Conservation (phyloP, 2,329 filamentous ascomycete genomes). For the Trichoderma guizhouense region DNA sequence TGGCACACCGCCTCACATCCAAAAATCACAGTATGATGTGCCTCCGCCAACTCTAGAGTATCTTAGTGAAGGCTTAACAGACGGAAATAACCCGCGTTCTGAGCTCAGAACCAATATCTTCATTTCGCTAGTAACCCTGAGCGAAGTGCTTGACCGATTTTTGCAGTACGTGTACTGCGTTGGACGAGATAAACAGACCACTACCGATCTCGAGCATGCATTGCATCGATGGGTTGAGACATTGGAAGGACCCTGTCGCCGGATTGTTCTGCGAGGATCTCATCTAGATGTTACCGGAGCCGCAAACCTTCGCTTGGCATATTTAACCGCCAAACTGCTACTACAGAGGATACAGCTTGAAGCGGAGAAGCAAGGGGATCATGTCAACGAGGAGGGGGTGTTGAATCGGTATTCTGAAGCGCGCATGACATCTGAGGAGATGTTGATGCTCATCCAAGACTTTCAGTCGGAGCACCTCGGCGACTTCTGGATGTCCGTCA, state of each 20-base stretch:
- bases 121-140: constrained; percentile 43
- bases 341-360: constrained; percentile 47
- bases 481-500: constrained; percentile 50
- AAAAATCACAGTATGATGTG: constrained; percentile 46
- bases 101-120: constrained; percentile 38
- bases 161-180: constrained; percentile 37
- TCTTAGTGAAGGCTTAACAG: constrained; percentile 27
- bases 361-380: constrained; percentile 31
- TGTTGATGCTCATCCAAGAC: constrained; percentile 46
- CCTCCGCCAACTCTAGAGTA: constrained; percentile 39
- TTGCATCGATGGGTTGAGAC: constrained; percentile 45
- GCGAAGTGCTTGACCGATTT: constrained; percentile 35
- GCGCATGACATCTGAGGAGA: constrained; percentile 46
- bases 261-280: constrained; percentile 41
- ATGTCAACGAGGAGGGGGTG: constrained; percentile 24
- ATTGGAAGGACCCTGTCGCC: constrained; percentile 36
- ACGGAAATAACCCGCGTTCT: constrained; percentile 18
- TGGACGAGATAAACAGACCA: constrained; percentile 28
- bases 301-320: constrained; percentile 50
- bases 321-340: constrained; percentile 46
- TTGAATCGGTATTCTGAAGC: constrained; percentile 39
- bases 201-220: constrained; percentile 35
- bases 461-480: constrained; percentile 40
- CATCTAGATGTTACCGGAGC: constrained; percentile 42
- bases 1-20: constrained; percentile 50